phyloP scores from a whole-genome alignment of 805 yeast genomes.

The Lachancea fermentati region DNA sequence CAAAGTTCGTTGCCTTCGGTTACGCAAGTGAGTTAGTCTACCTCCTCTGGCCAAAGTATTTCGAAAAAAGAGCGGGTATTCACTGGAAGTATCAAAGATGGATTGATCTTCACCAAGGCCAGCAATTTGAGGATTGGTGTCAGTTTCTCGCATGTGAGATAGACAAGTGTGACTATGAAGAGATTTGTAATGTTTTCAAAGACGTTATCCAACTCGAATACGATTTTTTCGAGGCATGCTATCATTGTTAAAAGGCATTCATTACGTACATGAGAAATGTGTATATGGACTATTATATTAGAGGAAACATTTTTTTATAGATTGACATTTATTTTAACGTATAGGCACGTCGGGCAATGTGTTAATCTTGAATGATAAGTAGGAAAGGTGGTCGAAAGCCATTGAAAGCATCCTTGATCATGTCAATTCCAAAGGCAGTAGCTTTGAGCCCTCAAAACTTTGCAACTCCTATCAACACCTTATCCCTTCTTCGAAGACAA shows the following conservation, averaged over 20 bases:
- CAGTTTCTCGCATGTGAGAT: constrained; percentile 40
- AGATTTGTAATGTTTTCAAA: constrained; percentile 30
- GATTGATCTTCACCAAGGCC: constrained; percentile 47
- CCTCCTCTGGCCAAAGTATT: constrained; percentile 45
- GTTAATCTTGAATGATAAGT: no score
- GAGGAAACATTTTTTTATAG: no score
- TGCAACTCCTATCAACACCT: no score
- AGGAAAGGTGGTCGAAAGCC: no score
- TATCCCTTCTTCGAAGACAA: no score
- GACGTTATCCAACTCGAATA: constrained; percentile 37
- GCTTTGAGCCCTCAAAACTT: no score
- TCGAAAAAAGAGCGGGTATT: constrained; percentile 29
- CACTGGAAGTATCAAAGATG: constrained; percentile 45
- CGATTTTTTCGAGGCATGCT: constrained; percentile 44
- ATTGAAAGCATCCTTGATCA: no score
- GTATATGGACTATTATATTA: not conserved
- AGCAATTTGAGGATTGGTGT: constrained; percentile 42
- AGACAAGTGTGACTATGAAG: constrained; percentile 28
- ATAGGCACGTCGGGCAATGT: no score
- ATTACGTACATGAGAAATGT: not conserved
- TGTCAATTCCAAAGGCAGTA: no score
- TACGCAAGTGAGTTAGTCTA: constrained; percentile 44
- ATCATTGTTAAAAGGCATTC: constrained; percentile 16
- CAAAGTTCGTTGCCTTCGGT: constrained; percentile 39
- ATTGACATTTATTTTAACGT: no score